Conservation (phyloP, 306 rosid genomes). For the Echinosophora koreensis region DNA sequence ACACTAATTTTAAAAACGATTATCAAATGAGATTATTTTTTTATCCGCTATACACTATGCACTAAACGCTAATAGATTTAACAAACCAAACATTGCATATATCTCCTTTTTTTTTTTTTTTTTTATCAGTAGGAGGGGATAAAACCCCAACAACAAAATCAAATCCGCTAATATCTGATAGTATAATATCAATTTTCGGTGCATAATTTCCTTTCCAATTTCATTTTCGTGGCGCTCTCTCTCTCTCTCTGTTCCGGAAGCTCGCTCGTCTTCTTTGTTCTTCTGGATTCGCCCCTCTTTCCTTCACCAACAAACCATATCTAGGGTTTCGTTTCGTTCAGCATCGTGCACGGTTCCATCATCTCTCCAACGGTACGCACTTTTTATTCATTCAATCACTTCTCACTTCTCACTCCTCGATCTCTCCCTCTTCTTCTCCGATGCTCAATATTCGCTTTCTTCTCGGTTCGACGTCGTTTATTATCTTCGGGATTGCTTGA, state of each 20-base stretch:
- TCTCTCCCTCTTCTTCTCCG: neutral
- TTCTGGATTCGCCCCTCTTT: constrained; percentile 28
- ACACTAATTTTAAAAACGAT: too few species aligned
- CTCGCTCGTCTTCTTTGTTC: neutral
- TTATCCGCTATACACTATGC: too few species aligned
- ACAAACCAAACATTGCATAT: too few species aligned
- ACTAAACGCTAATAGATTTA: too few species aligned
- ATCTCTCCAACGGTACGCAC: constrained; percentile 28
- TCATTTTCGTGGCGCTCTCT: neutral
- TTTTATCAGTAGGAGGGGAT: too few species aligned
- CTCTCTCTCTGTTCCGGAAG: neutral
- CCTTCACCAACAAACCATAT: neutral
- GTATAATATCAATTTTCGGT: neutral
- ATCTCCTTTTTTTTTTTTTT: too few species aligned
- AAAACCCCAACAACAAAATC: too few species aligned
- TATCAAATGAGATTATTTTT: too few species aligned
- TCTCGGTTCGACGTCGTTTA: neutral
- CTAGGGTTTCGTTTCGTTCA: constrained; percentile 50
- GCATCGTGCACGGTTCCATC: neutral
- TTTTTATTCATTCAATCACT: neutral
- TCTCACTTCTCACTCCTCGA: neutral
- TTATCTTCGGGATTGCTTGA: neutral
- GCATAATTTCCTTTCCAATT: neutral
- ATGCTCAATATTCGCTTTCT: neutral
- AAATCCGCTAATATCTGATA: too few species aligned